A percentile compares a stretch with the other conserved stretches of the same genome.
These are phyloP conservation scores for Ricinus communis DNA, from an alignment of 345 rosid species.

Conservation along the genomic window DNA sequence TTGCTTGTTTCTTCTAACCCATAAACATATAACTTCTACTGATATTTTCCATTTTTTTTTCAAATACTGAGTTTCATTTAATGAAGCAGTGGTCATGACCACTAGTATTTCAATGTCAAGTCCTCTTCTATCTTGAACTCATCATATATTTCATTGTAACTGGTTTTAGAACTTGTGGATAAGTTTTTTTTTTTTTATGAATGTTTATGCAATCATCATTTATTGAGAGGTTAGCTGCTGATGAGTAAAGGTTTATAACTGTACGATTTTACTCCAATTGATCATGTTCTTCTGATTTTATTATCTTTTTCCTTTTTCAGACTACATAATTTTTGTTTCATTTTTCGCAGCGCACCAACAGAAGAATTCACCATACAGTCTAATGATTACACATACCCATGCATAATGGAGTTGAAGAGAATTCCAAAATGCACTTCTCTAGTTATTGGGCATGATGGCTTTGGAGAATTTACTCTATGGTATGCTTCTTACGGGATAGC, in stretches of 20 bases:
- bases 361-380: conserved; percentile 53
- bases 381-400: conserved; percentile 44
- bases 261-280: conserved; percentile 2
- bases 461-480: conserved; percentile 82
- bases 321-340: conserved; percentile 17
- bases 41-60: background rate
- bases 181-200: background rate
- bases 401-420: conserved; percentile 70
- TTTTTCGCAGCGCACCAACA: conserved; percentile 49
- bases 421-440: conserved; percentile 59
- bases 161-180: conserved; percentile 1
- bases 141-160: too few relatives aligned
- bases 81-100: background rate
- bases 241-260: background rate
- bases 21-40: background rate
- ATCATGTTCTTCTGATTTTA: conserved; percentile 1
- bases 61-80: background rate
- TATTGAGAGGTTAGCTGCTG: background rate
- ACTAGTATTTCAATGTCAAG: background rate
- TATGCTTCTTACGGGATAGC: conserved; percentile 33
- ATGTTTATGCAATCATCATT: background rate
- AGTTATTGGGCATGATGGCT: conserved; percentile 69
- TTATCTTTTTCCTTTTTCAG: background rate
- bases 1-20: background rate
- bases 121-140: background rate